A percentile compares a stretch with the other conserved stretches of the same genome.
Evolutionary conservation across 805 yeast species (phyloP).

Genomic region (Candida endomychidarum): DNA sequence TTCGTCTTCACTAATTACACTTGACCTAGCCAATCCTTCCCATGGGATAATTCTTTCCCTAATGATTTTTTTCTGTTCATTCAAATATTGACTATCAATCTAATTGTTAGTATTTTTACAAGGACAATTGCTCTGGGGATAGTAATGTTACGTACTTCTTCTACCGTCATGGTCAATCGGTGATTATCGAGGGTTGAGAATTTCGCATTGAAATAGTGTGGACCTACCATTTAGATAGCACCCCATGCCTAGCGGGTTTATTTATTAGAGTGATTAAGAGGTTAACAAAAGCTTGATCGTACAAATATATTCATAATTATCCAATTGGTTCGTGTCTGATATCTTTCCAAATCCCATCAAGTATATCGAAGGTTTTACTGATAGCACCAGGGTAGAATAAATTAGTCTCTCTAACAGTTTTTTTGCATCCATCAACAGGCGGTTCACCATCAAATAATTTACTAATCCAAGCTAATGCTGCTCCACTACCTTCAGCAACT

Average conservation of each 20-base stretch:
- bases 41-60: constrained; percentile 84
- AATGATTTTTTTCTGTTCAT: constrained; percentile 64
- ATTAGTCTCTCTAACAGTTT: constrained; percentile 49
- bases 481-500: constrained; percentile 17
- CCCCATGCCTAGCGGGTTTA: no score
- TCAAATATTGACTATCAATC: constrained; percentile 65
- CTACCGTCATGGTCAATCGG: constrained; percentile 8
- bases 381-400: constrained; percentile 39
- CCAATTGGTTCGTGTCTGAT: constrained; percentile 3
- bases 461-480: constrained; percentile 21
- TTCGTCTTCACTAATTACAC: constrained; percentile 63
- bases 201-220: constrained; percentile 3
- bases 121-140: constrained; percentile 31
- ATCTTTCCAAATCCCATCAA: not conserved
- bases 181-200: constrained; percentile 6
- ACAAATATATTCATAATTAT: no score
- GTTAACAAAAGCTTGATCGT: not conserved
- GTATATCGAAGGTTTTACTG: not conserved
- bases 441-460: constrained; percentile 16
- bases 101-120: constrained; percentile 8
- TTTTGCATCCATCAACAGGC: constrained; percentile 29
- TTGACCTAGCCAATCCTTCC: constrained; percentile 84
- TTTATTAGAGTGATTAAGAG: no score
- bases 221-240: not conserved
- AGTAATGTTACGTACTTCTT: constrained; percentile 8